A percentile compares a stretch with the other conserved stretches of the same genome.
Evolutionary conservation across 176 grass and related monocot genomes (phyloP).

Genomic region (Rhynchospora breviuscula): DNA sequence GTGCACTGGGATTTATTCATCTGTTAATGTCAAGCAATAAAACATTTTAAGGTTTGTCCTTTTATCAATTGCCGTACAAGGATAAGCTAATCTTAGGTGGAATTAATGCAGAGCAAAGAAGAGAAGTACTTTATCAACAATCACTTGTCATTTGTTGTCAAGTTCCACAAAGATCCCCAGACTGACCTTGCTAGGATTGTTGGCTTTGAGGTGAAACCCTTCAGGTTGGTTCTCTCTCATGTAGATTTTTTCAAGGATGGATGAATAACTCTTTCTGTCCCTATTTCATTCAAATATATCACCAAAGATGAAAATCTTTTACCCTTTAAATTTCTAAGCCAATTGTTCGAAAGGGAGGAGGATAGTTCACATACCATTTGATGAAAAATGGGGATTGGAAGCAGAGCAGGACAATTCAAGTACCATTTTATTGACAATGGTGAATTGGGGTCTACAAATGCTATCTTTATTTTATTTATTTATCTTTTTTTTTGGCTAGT

Average conservation of each 20-base stretch:
- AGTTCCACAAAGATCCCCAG: slow-evolving; percentile 58
- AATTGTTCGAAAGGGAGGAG: background rate
- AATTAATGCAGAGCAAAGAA: slow-evolving; percentile 67
- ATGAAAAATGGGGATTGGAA: background rate
- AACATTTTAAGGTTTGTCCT: background rate
- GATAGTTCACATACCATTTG: background rate
- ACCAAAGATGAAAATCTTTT: background rate
- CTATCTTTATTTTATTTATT: background rate
- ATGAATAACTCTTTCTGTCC: background rate
- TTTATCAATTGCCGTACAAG: background rate
- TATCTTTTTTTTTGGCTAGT: background rate
- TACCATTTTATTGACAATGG: background rate
- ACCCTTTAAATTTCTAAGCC: background rate
- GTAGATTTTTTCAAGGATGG: background rate
- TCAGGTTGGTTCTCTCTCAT: slow-evolving; percentile 37
- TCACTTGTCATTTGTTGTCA: slow-evolving; percentile 76
- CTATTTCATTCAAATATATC: background rate
- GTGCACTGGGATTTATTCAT: background rate
- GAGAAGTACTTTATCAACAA: slow-evolving; percentile 85
- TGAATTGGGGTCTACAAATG: background rate
- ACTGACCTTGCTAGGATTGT: slow-evolving; percentile 76
- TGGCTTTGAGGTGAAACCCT: slow-evolving; percentile 83
- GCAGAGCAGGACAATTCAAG: background rate
- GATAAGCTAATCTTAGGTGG: slow-evolving; percentile 15
- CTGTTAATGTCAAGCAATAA: background rate